Percentiles rank a stretch among this genome's conserved stretches.
Evolutionary conservation across 495 filamentous ascomycete genomes (phyloP).

Genomic region (Annulohypoxylon bovei): DNA sequence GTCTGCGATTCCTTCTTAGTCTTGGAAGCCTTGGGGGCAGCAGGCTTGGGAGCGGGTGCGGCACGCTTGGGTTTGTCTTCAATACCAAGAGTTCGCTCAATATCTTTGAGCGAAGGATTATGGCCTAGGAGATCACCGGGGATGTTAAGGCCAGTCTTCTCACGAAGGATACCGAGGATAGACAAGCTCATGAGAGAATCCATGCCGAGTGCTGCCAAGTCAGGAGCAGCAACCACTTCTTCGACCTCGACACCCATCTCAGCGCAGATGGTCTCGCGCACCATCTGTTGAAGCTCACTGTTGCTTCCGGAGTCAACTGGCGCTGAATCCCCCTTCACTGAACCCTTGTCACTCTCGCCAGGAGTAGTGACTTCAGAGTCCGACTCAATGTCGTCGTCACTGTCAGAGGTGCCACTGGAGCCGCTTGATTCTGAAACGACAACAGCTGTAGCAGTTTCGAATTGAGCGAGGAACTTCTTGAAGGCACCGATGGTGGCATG

Average conservation of each 20-base stretch:
- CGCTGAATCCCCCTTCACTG: slow-evolving; percentile 52
- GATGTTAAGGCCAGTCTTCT: slow-evolving; percentile 63
- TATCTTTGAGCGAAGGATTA: slow-evolving; percentile 58
- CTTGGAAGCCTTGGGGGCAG: slow-evolving; percentile 48
- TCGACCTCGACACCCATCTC: slow-evolving; percentile 75
- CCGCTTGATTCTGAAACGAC: slow-evolving; percentile 48
- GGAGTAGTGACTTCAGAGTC: slow-evolving; percentile 61
- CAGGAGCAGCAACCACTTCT: slow-evolving; percentile 65
- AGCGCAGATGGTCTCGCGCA: slow-evolving; percentile 69
- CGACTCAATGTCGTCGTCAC: slow-evolving; percentile 55
- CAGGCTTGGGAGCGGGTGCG: slow-evolving; percentile 38
- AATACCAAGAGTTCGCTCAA: slow-evolving; percentile 60
- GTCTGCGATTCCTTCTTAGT: slow-evolving; percentile 57
- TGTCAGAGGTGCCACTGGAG: slow-evolving; percentile 49
- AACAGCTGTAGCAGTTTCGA: slow-evolving; percentile 48
- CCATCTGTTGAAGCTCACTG: slow-evolving; percentile 59
- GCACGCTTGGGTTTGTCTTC: slow-evolving; percentile 50
- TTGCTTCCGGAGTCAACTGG: slow-evolving; percentile 43
- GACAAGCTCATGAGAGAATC: slow-evolving; percentile 69
- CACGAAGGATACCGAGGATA: slow-evolving; percentile 65
- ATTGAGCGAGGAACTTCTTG: slow-evolving; percentile 65
- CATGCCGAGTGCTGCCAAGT: slow-evolving; percentile 66
- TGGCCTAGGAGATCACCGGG: slow-evolving; percentile 59
- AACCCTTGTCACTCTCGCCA: slow-evolving; percentile 56
- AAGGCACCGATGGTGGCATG: slow-evolving; percentile 67